Percentiles rank a stretch among this genome's conserved stretches.
These are phyloP conservation scores for Ramaria rubella DNA, from an alignment of 768 basidiomycete genomes.

Conservation along the genomic window DNA sequence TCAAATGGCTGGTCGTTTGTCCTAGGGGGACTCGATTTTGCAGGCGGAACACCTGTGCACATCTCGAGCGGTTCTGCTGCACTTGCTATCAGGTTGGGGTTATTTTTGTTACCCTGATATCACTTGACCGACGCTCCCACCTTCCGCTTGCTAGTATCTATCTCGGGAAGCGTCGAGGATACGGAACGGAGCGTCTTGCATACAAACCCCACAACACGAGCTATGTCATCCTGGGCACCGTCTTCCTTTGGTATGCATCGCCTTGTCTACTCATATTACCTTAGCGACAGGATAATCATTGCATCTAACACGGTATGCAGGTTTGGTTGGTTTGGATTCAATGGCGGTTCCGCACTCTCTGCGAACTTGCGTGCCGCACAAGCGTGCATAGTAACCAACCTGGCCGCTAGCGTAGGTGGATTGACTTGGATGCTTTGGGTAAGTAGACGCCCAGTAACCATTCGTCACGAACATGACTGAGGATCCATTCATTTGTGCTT, in stretches of 20 bases:
- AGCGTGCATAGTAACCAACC: slow-evolving; percentile 90
- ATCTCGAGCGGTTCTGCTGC: slow-evolving; percentile 92
- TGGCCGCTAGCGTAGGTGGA: slow-evolving; percentile 84
- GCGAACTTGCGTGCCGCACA: slow-evolving; percentile 84
- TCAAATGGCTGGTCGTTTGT: slow-evolving; percentile 65
- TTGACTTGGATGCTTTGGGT: slow-evolving; percentile 91
- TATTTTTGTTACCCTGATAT: background rate
- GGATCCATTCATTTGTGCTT: background rate
- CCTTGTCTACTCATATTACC: background rate
- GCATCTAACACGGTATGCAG: slow-evolving; percentile 10
- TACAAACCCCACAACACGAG: slow-evolving; percentile 94
- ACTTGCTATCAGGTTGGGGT: slow-evolving; percentile 59
- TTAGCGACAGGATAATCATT: background rate
- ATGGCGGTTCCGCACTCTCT: slow-evolving; percentile 84
- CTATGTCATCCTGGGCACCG: slow-evolving; percentile 90
- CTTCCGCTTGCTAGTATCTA: slow-evolving; percentile 46
- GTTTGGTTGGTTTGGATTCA: slow-evolving; percentile 94
- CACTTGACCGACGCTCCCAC: background rate
- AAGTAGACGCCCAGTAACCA: slow-evolving; percentile 14
- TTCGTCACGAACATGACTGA: background rate
- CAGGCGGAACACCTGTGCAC: slow-evolving; percentile 95
- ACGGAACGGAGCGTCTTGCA: slow-evolving; percentile 82
- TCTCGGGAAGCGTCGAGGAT: slow-evolving; percentile 86
- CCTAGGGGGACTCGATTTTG: slow-evolving; percentile 84
- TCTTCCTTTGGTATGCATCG: slow-evolving; percentile 64